Evolutionary conservation across 805 yeast species (phyloP).

Genomic region (Wickerhamiella cacticola): DNA sequence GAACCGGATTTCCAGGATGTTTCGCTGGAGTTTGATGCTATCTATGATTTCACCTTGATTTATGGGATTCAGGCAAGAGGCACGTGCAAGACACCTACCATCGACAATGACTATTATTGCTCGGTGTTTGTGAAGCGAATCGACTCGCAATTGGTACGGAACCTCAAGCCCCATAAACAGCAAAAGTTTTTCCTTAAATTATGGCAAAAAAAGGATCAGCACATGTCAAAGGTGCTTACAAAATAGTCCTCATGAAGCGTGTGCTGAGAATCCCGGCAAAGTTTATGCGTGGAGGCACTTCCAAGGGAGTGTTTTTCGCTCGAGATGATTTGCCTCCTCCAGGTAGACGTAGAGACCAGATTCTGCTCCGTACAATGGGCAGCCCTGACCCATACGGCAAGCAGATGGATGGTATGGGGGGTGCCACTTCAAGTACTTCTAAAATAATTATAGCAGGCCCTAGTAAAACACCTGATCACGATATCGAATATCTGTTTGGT

Average conservation of each 20-base stretch:
- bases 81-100: neutral
- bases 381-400: slow-evolving; percentile 15
- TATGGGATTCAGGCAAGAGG: slow-evolving; percentile 2
- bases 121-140: slow-evolving; percentile 3
- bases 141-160: neutral
- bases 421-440: slow-evolving; percentile 15
- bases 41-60: slow-evolving; percentile 6
- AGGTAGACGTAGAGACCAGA: slow-evolving; percentile 8
- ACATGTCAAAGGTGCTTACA: slow-evolving; percentile 5
- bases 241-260: neutral
- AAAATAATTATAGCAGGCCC: slow-evolving; percentile 13
- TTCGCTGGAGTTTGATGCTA: neutral
- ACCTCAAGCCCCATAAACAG: neutral
- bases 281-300: slow-evolving; percentile 16
- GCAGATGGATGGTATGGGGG: slow-evolving; percentile 15
- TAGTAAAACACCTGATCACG: neutral
- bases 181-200: neutral
- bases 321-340: slow-evolving; percentile 11
- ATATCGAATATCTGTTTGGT: slow-evolving; percentile 15
- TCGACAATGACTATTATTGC: slow-evolving; percentile 1
- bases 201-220: slow-evolving; percentile 2
- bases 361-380: slow-evolving; percentile 13
- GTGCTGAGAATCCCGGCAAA: slow-evolving; percentile 10
- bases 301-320: slow-evolving; percentile 14
- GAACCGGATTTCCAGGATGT: neutral